A percentile compares a stretch with the other conserved stretches of the same genome.
phyloP scores from a whole-genome alignment of 1,284 basidiomycete genomes.

The Ustilago shanxiensis region DNA sequence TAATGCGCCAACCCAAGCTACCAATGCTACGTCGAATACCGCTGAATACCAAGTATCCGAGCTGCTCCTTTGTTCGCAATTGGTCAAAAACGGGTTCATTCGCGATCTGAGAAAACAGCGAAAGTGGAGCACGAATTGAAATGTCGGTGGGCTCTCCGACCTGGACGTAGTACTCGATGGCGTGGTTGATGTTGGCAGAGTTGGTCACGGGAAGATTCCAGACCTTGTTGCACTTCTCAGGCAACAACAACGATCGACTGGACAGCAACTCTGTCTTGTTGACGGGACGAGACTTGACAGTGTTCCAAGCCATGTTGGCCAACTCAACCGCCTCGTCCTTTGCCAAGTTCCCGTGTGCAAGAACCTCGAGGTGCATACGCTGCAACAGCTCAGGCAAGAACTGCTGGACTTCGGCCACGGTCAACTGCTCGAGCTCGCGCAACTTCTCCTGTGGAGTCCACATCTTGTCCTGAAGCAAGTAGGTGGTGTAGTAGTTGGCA shows the following conservation, averaged over 20 bases:
- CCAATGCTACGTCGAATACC: conserved; percentile 70
- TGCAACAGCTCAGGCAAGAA: conserved; percentile 79
- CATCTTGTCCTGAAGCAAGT: conserved; percentile 78
- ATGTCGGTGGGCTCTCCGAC: conserved; percentile 64
- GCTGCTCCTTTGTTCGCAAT: conserved; percentile 94
- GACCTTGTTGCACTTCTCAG: conserved; percentile 78
- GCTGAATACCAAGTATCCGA: conserved; percentile 79
- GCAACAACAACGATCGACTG: conserved; percentile 60
- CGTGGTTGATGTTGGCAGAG: conserved; percentile 86
- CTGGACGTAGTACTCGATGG: conserved; percentile 70
- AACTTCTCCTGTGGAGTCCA: conserved; percentile 88
- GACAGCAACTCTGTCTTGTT: conserved; percentile 43
- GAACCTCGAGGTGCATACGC: conserved; percentile 79
- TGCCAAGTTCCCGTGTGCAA: conserved; percentile 87
- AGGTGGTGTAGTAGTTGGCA: conserved; percentile 82
- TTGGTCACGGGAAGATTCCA: conserved; percentile 83
- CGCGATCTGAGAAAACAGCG: conserved; percentile 66
- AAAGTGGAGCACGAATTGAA: conserved; percentile 55
- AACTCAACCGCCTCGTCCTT: conserved; percentile 84
- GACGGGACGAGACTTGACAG: conserved; percentile 75
- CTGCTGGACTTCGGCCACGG: conserved; percentile 79
- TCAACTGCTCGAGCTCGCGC: conserved; percentile 81
- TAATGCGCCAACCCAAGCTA: conserved; percentile 83
- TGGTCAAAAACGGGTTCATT: conserved; percentile 91
- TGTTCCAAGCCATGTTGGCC: conserved; percentile 79